Percentiles rank a stretch among this genome's conserved stretches.
Conservation (phyloP, 164 flowering plant genomes). For the Umbilicus rupestris region DNA sequence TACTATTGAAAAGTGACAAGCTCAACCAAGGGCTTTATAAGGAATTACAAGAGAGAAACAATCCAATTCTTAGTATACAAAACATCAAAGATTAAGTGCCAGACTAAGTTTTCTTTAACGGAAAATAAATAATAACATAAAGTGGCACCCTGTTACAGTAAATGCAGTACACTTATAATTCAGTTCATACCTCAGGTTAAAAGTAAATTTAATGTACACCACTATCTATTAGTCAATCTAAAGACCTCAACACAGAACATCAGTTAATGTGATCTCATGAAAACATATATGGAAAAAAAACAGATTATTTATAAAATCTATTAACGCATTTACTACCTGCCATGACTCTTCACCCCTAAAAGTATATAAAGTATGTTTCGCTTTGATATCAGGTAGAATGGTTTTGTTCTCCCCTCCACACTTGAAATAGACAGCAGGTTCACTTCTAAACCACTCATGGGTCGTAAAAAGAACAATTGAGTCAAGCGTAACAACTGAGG, state of each 20-base stretch:
- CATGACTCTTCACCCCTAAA: conserved; percentile 91
- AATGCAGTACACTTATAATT: neutral
- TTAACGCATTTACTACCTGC: conserved; percentile 49
- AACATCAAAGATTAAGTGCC: neutral
- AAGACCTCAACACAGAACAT: neutral
- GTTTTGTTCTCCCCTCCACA: conserved; percentile 52
- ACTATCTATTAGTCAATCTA: neutral
- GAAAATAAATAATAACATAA: neutral
- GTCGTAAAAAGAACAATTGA: conserved; percentile 55
- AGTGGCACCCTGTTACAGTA: neutral
- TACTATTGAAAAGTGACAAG: neutral
- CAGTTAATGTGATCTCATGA: neutral
- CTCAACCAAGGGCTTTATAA: neutral
- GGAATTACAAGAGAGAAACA: neutral
- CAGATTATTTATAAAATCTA: neutral
- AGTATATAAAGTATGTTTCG: conserved; percentile 27
- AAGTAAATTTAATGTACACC: neutral
- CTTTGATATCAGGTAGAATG: neutral
- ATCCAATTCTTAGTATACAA: neutral
- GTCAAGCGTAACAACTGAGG: conserved; percentile 60
- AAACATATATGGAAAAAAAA: neutral
- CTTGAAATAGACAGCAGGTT: conserved; percentile 60
- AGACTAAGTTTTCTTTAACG: neutral
- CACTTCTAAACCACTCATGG: conserved; percentile 45
- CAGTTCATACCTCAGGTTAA: neutral